phyloP scores from a whole-genome alignment of 768 basidiomycete genomes.

The Hydnomerulius pinastri region DNA sequence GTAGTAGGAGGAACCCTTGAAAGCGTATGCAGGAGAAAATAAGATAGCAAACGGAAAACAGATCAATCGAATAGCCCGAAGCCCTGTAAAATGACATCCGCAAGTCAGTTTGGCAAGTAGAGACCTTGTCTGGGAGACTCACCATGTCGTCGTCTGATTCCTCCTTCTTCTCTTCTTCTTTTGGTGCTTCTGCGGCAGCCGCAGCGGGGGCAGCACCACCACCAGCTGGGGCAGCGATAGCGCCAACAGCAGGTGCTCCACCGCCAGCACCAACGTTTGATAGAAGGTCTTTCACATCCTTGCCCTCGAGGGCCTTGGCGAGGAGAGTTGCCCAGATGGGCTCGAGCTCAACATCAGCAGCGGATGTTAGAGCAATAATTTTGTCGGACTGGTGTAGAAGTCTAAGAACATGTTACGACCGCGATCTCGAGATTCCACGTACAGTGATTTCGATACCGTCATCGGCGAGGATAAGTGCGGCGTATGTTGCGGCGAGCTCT shows the following conservation, averaged over 20 bases:
- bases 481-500: constrained; percentile 94
- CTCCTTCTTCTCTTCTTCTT: constrained; percentile 84
- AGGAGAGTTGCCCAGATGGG: constrained; percentile 98
- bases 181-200: constrained; percentile 70
- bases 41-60: constrained; percentile 25
- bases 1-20: not conserved
- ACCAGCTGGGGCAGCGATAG: constrained; percentile 50
- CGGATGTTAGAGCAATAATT: constrained; percentile 80
- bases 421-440: constrained; percentile 36
- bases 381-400: constrained; percentile 86
- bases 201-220: constrained; percentile 60
- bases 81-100: constrained; percentile 53
- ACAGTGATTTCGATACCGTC: constrained; percentile 97
- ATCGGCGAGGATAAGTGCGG: constrained; percentile 97
- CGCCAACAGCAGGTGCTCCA: constrained; percentile 74
- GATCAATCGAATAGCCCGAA: constrained; percentile 94
- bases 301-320: constrained; percentile 97
- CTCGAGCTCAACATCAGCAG: constrained; percentile 86
- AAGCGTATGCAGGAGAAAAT: constrained; percentile 16
- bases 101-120: not conserved
- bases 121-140: no score
- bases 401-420: constrained; percentile 3
- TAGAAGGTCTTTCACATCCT: constrained; percentile 94
- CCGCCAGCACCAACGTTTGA: constrained; percentile 94
- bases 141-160: constrained; percentile 93